A percentile compares a stretch with the other conserved stretches of the same genome.
Conservation (phyloP, 2,329 filamentous ascomycete species). For the Exophiala sp. region DNA sequence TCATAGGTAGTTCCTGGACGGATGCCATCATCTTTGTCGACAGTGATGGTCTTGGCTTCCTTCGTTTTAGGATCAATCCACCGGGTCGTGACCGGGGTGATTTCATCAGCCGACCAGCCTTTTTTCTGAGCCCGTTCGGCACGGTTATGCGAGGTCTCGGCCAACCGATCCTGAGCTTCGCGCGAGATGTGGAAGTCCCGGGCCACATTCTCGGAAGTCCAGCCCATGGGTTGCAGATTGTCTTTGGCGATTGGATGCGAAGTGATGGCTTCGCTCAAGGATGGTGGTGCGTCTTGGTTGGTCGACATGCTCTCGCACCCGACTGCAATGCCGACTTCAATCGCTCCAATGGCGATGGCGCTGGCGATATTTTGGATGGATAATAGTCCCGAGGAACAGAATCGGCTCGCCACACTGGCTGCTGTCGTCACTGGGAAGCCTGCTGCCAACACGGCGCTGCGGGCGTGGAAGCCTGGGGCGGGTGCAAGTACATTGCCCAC, state of each 20-base stretch:
- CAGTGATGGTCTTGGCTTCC: slow-evolving; percentile 73
- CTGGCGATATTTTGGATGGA: slow-evolving; percentile 91
- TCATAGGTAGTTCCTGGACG: slow-evolving; percentile 78
- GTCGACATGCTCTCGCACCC: slow-evolving; percentile 94
- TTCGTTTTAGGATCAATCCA: slow-evolving; percentile 86
- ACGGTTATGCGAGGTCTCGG: slow-evolving; percentile 83
- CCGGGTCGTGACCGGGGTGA: slow-evolving; percentile 76
- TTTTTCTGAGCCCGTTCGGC: slow-evolving; percentile 74
- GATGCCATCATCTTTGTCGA: slow-evolving; percentile 80
- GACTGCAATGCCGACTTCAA: slow-evolving; percentile 86
- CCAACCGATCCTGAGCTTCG: slow-evolving; percentile 78
- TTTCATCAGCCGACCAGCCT: slow-evolving; percentile 91
- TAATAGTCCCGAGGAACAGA: slow-evolving; percentile 89
- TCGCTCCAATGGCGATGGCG: slow-evolving; percentile 83
- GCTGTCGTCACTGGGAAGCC: slow-evolving; percentile 81
- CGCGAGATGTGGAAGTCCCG: slow-evolving; percentile 70
- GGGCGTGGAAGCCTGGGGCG: slow-evolving; percentile 83
- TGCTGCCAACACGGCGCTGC: slow-evolving; percentile 80
- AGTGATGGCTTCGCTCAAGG: slow-evolving; percentile 86
- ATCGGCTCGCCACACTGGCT: slow-evolving; percentile 80
- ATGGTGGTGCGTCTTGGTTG: slow-evolving; percentile 76
- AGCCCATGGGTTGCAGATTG: slow-evolving; percentile 96
- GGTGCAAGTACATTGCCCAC: slow-evolving; percentile 89
- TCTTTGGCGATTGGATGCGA: slow-evolving; percentile 74
- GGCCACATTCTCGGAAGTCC: slow-evolving; percentile 93